Evolutionary conservation across 352 stramenopile species (phyloP), one percentile per base, ranked within the genome.

Genomic region (Phytopythium boreale): DNA sequence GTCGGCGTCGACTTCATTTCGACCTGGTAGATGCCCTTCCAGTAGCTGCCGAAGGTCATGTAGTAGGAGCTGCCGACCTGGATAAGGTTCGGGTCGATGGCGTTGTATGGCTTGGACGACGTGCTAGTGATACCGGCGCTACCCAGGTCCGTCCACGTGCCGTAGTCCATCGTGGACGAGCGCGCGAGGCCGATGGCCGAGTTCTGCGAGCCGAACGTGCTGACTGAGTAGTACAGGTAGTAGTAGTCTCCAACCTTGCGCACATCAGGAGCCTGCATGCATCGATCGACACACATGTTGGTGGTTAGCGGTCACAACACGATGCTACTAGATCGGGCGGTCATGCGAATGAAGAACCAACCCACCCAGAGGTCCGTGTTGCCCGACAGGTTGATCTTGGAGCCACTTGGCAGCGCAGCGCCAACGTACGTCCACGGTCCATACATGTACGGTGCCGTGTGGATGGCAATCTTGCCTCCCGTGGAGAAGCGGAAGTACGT

Each of bases 161-260:
- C 72, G 0, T 66, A 37, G 47, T 82, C 72, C 74, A 82, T 81
- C 5, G 74, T 85, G 31, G 67, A 69, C 1, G 77, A 85, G 7
- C 61, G 72, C 0, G 77, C 72, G 9, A 83, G 51, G 37, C 74
- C 77, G 22, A 85, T 75, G n/a, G 77, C 77, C 0, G 77, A 85
- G 27, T 49, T 70, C 47, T 88, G 70, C 1, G 61, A 62, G 15
- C 76, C 74, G 24, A 88, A 81, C n/a, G 70, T 69, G 41, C 76
- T 84, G 12, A 88, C 79, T 3, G 77, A 76, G 66, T 84, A 88
- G 69, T 85, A 81, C 20, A 85, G 57, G 61, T 85, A 85, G 74
- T 84, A 87, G 37, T 51, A 69, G 53, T 80, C 65, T 11, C 74
- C 78, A 15, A 87, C 44, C 49, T 79, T 74, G 58, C 70, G 58